Conservation (phyloP, 768 basidiomycete genomes). For the Hebeloma cylindrosporum region DNA sequence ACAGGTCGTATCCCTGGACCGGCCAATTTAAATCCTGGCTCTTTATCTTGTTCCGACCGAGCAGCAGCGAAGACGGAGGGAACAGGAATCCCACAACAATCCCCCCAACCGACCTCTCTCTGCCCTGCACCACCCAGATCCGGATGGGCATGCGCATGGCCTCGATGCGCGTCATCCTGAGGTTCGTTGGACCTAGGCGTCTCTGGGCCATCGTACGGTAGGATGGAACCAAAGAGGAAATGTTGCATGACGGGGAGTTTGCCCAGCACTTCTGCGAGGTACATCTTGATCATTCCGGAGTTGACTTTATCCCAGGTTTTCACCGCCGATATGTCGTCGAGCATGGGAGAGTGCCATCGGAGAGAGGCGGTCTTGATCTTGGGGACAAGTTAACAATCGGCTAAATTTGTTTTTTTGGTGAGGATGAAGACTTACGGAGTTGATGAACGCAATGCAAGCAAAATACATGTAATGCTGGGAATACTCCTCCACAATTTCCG, state of each 20-base stretch:
- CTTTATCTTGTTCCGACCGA: slow-evolving; percentile 44
- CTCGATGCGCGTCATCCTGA: slow-evolving; percentile 42
- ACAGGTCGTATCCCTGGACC: slow-evolving; percentile 73
- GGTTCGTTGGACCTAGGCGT: slow-evolving; percentile 28
- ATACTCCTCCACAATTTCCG: slow-evolving; percentile 90
- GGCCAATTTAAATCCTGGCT: slow-evolving; percentile 40
- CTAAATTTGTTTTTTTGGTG: not conserved
- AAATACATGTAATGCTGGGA: slow-evolving; percentile 95
- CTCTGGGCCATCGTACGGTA: slow-evolving; percentile 63
- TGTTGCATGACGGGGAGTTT: slow-evolving; percentile 97
- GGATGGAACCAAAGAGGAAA: slow-evolving; percentile 87
- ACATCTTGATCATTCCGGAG: slow-evolving; percentile 97
- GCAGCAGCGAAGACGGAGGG: slow-evolving; percentile 83
- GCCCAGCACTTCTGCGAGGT: slow-evolving; percentile 88
- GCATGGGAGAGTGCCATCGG: slow-evolving; percentile 98
- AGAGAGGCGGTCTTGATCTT: slow-evolving; percentile 95
- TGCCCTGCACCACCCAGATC: slow-evolving; percentile 49
- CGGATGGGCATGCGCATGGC: slow-evolving; percentile 47
- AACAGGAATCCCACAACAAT: slow-evolving; percentile 89
- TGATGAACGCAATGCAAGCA: slow-evolving; percentile 93
- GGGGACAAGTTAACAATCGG: not conserved
- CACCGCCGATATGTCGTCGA: slow-evolving; percentile 93
- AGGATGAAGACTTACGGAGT: slow-evolving; percentile 61
- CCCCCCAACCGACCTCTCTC: slow-evolving; percentile 71
- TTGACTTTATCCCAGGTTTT: slow-evolving; percentile 98